Percentiles rank a stretch among this genome's conserved stretches.
Evolutionary conservation across 2,329 filamentous ascomycete genomes (phyloP).

Genomic region (Aspergillus latus): DNA sequence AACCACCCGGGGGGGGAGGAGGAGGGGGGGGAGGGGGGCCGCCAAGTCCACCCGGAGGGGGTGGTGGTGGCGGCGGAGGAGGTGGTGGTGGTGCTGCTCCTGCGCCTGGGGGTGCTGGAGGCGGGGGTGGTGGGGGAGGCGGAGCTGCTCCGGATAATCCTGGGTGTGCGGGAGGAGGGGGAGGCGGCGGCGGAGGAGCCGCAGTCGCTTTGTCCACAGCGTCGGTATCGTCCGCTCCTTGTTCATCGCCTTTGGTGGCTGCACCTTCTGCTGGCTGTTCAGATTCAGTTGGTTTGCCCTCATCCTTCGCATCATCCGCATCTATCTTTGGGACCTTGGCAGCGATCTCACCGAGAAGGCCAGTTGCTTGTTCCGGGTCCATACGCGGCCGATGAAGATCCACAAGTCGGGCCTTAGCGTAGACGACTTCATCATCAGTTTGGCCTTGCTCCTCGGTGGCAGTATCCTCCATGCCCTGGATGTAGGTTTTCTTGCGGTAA

Average conservation of each 20-base stretch:
- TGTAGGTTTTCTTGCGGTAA: constrained; percentile 55
- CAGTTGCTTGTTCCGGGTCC: constrained; percentile 61
- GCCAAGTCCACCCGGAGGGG: constrained; percentile 47
- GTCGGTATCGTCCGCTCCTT: constrained; percentile 7
- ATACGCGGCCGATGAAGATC: constrained; percentile 69
- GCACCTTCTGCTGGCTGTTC: constrained; percentile 61
- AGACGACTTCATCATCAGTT: constrained; percentile 60
- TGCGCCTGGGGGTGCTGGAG: constrained; percentile 45
- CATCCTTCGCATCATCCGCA: constrained; percentile 34
- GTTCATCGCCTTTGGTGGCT: constrained; percentile 49
- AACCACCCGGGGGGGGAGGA: constrained; percentile 43
- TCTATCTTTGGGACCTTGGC: constrained; percentile 75
- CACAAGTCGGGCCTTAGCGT: constrained; percentile 76
- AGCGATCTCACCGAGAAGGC: constrained; percentile 69
- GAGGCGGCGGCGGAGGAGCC: constrained; percentile 23
- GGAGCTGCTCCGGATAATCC: constrained; percentile 45
- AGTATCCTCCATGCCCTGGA: constrained; percentile 39
- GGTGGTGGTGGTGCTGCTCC: constrained; percentile 45
- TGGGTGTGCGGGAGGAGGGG: constrained; percentile 44
- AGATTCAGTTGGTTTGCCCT: constrained; percentile 62
- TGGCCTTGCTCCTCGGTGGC: constrained; percentile 38
- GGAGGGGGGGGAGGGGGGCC: constrained; percentile 40
- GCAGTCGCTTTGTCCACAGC: constrained; percentile 13
- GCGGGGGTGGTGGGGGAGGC: constrained; percentile 49
- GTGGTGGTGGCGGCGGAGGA: constrained; percentile 49